Evolutionary conservation across 73 alveolate species (phyloP).

Genomic region (Stentor coeruleus): DNA sequence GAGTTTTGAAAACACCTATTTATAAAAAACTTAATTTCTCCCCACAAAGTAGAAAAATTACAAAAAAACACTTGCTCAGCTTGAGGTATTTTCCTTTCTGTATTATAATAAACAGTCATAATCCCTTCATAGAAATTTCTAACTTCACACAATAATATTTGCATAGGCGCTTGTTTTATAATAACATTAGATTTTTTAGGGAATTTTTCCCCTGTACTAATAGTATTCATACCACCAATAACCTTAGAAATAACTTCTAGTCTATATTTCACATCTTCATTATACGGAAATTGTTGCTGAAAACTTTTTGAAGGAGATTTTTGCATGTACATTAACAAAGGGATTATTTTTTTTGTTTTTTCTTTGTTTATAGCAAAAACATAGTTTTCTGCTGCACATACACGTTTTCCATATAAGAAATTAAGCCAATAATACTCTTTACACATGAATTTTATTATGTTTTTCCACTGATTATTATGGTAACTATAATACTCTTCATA

Average conservation of each 20-base stretch:
- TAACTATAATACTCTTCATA: too few species aligned
- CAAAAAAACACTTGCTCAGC: slow-evolving; percentile 13
- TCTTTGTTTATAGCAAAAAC: neutral
- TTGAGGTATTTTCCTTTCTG: neutral
- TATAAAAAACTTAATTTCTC: neutral
- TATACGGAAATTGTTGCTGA: neutral
- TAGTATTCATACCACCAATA: neutral
- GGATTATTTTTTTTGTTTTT: neutral
- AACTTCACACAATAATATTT: neutral
- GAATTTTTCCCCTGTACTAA: neutral
- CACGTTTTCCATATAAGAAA: neutral
- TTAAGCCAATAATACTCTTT: neutral
- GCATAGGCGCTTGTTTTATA: neutral
- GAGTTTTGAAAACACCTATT: slow-evolving; percentile 1
- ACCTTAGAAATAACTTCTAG: neutral
- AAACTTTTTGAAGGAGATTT: neutral
- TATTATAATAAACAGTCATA: neutral
- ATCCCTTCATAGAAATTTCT: neutral
- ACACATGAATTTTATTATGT: too few species aligned
- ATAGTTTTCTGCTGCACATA: neutral
- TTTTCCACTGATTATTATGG: neutral
- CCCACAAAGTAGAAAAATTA: neutral
- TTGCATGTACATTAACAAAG: neutral
- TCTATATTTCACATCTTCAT: too few species aligned
- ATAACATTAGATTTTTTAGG: too few species aligned